A percentile compares a stretch with the other conserved stretches of the same genome.
Evolutionary conservation across 1,284 basidiomycete genomes (phyloP).

Genomic region (Microbotryum violaceum): DNA sequence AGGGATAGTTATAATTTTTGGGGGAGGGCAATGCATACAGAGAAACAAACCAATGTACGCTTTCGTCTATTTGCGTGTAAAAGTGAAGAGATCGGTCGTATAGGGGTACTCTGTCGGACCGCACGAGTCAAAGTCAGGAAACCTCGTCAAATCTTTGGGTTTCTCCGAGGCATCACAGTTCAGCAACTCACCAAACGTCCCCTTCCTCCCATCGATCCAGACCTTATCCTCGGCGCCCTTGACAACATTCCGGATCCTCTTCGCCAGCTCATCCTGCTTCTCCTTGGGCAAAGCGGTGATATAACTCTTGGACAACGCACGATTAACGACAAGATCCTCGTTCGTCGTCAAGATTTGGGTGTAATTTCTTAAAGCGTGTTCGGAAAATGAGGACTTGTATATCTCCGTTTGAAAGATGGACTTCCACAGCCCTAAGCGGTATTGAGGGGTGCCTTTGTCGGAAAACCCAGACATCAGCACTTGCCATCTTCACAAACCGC

Average conservation of each 20-base stretch:
- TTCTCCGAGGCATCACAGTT: not conserved
- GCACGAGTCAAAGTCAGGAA: not conserved
- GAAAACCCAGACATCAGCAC: not conserved
- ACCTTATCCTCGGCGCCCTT: slow-evolving; percentile 20
- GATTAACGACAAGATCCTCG: slow-evolving; percentile 31
- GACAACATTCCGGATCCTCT: slow-evolving; percentile 17
- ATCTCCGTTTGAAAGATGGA: slow-evolving; percentile 16
- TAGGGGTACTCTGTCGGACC: slow-evolving; percentile 10
- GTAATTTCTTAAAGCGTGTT: slow-evolving; percentile 3
- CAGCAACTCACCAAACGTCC: slow-evolving; percentile 18
- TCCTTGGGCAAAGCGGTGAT: slow-evolving; percentile 29
- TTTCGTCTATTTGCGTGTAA: no score
- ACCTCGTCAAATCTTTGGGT: not conserved
- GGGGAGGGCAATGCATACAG: not conserved
- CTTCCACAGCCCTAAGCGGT: slow-evolving; percentile 26
- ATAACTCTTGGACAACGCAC: slow-evolving; percentile 31
- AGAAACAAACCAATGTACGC: no score
- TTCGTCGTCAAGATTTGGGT: slow-evolving; percentile 10
- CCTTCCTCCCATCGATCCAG: slow-evolving; percentile 31
- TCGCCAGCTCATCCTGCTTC: slow-evolving; percentile 17
- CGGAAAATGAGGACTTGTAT: slow-evolving; percentile 12
- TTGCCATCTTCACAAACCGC: not conserved
- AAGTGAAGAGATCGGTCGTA: slow-evolving; percentile 7
- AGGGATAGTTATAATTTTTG: not conserved
- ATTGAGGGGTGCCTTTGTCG: slow-evolving; percentile 28